Evolutionary conservation across 345 rosid genomes (phyloP).

Genomic region (Atalantia buxifolia): DNA sequence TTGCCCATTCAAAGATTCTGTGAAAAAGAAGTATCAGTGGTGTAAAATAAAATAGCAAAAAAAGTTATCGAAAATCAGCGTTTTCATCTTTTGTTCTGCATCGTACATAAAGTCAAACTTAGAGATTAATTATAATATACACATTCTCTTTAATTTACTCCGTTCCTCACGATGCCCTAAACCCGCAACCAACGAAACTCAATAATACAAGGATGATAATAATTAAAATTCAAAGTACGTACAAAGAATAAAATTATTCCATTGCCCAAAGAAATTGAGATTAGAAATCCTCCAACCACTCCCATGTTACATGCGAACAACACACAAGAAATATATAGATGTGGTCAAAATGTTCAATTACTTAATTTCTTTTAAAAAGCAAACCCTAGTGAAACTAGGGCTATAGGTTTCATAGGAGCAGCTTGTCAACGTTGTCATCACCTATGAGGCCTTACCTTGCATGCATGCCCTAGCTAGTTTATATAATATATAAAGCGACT

Average conservation of each 20-base stretch:
- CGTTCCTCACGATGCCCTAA: not conserved
- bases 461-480: constrained; percentile 3
- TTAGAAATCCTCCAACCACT: constrained; percentile 1
- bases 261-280: not conserved
- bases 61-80: not conserved
- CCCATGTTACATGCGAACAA: constrained; percentile 12
- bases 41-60: not conserved
- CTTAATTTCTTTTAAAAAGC: not conserved
- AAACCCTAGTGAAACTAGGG: not conserved
- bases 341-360: not conserved
- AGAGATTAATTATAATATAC: not conserved
- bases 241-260: not conserved
- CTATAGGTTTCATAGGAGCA: not conserved
- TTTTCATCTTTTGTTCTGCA: not conserved
- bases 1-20: not conserved
- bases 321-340: not conserved
- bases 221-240: not conserved
- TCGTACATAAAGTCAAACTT: not conserved
- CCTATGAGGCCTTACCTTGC: not conserved
- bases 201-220: not conserved
- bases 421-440: not conserved
- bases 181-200: not conserved
- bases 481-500: not conserved
- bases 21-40: not conserved
- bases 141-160: not conserved